Percentiles rank a stretch among this genome's conserved stretches.
Conservation (phyloP, 2,329 filamentous ascomycete genomes). For the Neospermospora avenae region DNA sequence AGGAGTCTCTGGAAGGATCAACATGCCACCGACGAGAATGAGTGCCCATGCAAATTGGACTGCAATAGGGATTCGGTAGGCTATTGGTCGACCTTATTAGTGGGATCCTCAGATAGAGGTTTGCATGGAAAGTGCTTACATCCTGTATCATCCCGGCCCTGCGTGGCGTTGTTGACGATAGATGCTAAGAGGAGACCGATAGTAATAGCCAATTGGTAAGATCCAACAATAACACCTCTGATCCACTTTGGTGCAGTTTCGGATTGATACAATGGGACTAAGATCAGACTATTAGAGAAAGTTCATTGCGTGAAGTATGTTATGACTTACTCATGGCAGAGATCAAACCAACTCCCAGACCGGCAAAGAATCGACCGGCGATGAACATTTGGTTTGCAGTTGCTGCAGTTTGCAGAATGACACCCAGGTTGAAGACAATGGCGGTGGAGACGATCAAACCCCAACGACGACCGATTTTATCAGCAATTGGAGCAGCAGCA, state of each 20-base stretch:
- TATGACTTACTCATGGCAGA: slow-evolving; percentile 56
- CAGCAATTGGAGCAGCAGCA: slow-evolving; percentile 56
- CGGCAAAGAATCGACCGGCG: slow-evolving; percentile 68
- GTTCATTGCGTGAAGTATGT: slow-evolving; percentile 30
- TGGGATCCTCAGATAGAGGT: background rate
- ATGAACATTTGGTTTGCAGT: slow-evolving; percentile 61
- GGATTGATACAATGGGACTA: slow-evolving; percentile 68
- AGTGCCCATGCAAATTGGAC: slow-evolving; percentile 67
- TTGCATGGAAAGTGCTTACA: slow-evolving; percentile 25
- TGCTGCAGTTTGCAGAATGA: slow-evolving; percentile 64
- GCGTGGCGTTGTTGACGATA: slow-evolving; percentile 62
- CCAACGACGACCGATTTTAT: slow-evolving; percentile 61
- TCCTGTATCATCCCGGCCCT: slow-evolving; percentile 49
- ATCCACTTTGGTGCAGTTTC: slow-evolving; percentile 73
- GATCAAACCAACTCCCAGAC: slow-evolving; percentile 69
- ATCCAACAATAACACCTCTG: slow-evolving; percentile 65
- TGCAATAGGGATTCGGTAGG: slow-evolving; percentile 61
- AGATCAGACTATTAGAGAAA: slow-evolving; percentile 15
- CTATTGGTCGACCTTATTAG: background rate
- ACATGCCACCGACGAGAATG: slow-evolving; percentile 61
- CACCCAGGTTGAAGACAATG: slow-evolving; percentile 63
- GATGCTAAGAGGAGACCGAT: slow-evolving; percentile 65
- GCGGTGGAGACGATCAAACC: slow-evolving; percentile 57
- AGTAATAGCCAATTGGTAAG: slow-evolving; percentile 69
- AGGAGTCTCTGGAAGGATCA: slow-evolving; percentile 70